Evolutionary conservation across 805 yeast species (phyloP).

Genomic region (Pichia rugopelliculosa): DNA sequence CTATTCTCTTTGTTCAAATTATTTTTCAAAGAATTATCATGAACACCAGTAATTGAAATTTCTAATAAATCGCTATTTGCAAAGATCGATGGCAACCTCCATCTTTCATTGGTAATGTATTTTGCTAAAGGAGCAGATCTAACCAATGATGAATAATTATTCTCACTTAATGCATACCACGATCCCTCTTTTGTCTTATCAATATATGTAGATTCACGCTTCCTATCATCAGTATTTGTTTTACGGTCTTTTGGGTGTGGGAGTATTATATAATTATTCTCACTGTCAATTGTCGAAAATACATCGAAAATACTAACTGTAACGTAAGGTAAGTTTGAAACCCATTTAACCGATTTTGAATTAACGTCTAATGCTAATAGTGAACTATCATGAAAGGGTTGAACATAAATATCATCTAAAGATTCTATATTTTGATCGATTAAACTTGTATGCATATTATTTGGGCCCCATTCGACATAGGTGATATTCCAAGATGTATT

Average conservation of each 20-base stretch:
- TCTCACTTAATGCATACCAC: conserved; percentile 84
- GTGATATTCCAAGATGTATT: conserved; percentile 78
- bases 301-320: conserved; percentile 79
- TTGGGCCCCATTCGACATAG: conserved; percentile 87
- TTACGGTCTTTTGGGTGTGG: conserved; percentile 56
- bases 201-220: conserved; percentile 47
- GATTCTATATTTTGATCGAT: conserved; percentile 46
- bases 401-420: conserved; percentile 66
- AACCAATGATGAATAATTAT: conserved; percentile 72
- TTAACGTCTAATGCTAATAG: conserved; percentile 66
- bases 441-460: conserved; percentile 59
- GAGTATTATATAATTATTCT: conserved; percentile 39
- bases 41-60: conserved; percentile 46
- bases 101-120: conserved; percentile 42
- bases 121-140: conserved; percentile 70
- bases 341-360: conserved; percentile 74
- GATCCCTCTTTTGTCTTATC: conserved; percentile 55
- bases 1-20: conserved; percentile 3
- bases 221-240: background rate
- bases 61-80: conserved; percentile 32
- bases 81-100: conserved; percentile 35
- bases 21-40: conserved; percentile 25
- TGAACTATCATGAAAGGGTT: conserved; percentile 78
- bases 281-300: conserved; percentile 28
- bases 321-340: conserved; percentile 60